Base-by-base conservation (phyloP, 2,329 filamentous ascomycete species). In the Neonectria magnoliae region DNA sequence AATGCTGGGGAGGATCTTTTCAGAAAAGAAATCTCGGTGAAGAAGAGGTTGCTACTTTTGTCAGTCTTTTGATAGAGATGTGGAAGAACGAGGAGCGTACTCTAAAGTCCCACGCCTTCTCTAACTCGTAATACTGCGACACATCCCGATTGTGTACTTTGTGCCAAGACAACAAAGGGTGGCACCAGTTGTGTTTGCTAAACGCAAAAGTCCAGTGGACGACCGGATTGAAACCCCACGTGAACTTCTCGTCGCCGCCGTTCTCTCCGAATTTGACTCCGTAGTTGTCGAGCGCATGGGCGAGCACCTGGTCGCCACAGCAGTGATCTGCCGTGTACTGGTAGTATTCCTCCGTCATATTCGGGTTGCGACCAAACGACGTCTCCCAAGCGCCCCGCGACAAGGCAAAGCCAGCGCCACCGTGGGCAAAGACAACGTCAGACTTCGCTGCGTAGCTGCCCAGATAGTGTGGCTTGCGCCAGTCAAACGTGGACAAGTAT, bases 301-400 rank as follows among this genome's bases (percentile, higher is more conserved):
- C 71, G 11, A 73, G 65, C 13, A 73, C 68, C 45, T 73, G 71
- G 57, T 73, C 71, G 16, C 71, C 71, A 47, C 71, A 73, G 62
- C 71, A 73, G 63, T 73, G 70, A 42, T 68, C 63, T 9, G 65
- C 65, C 2, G 69, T 64, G 48, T 73, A 73, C 47, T 70, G 20
- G n/a, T 72, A 58, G 16, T 69, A 73, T 4, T 73, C 66, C 38
- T 72, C 68, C 0, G 57, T 56, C 42, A 73, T 55, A 13, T 60
- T 59, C n/a, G 48, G 44, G 20, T 68, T 65, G 51, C 48, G 55
- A 0, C 69, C 71, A 54, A 73, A 73, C 2, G 69, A 61, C 14
- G 62, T 64, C 57, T 73, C 71, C 71, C 71, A 73, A 1, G 71
- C 71, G 8, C 66, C 71, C 1, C 71, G 62, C 2, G 71, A 73